Evolutionary conservation across 257 asterid species (phyloP).

Genomic region (Solanum virginianum): DNA sequence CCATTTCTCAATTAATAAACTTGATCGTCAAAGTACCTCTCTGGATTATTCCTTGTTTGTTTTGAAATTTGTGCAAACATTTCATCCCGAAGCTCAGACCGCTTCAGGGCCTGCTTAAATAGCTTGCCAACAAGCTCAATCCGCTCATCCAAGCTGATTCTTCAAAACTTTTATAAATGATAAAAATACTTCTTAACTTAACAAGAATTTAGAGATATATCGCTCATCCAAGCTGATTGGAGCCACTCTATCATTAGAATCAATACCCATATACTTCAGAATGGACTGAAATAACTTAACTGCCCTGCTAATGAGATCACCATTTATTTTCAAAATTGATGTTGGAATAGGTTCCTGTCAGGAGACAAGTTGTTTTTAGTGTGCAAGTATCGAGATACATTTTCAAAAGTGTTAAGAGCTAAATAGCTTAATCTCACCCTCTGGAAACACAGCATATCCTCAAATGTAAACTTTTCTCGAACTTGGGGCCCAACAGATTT

Average conservation of each 20-base stretch:
- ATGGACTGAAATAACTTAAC: conserved; percentile 80
- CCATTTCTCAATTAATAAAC: neutral
- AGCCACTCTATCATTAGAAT: conserved; percentile 54
- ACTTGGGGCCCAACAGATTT: conserved; percentile 56
- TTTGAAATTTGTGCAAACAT: conserved; percentile 85
- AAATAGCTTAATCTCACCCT: conserved; percentile 40
- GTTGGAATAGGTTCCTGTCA: conserved; percentile 92
- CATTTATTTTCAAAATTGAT: conserved; percentile 64
- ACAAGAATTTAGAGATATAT: too few relatives aligned
- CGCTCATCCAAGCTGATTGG: conserved; percentile 63
- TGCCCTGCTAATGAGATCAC: conserved; percentile 73
- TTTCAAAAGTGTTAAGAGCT: neutral
- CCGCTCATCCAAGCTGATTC: conserved; percentile 61
- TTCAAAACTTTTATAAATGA: too few relatives aligned
- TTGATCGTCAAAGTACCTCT: conserved; percentile 37
- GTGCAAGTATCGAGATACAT: neutral
- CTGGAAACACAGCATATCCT: conserved; percentile 94
- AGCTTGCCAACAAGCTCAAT: conserved; percentile 78
- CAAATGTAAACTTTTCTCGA: conserved; percentile 84
- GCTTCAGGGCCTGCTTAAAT: conserved; percentile 83
- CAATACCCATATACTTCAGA: conserved; percentile 85
- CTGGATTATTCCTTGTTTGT: conserved; percentile 91
- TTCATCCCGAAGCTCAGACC: conserved; percentile 94
- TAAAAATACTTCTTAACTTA: too few relatives aligned
- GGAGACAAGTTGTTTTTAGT: conserved; percentile 11